Conservation (phyloP, 192 early-diverging fungal genomes). For the Backusella tuberculispora region DNA sequence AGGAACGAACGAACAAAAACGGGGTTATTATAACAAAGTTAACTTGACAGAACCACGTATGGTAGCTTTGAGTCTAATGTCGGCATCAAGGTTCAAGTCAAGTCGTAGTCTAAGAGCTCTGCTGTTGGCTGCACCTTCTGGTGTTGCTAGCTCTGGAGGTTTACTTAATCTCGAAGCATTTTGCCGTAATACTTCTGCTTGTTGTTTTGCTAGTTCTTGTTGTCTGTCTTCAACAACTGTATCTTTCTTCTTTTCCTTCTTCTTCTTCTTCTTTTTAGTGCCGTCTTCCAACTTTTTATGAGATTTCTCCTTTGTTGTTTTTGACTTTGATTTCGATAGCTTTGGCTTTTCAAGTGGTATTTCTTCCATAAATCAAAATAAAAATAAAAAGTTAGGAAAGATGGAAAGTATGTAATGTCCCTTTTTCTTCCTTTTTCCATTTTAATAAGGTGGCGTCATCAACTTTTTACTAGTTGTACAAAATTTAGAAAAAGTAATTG, state of each 20-base stretch:
- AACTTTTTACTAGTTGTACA: neutral
- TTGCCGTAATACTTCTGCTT: neutral
- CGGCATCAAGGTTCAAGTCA: conserved; percentile 32
- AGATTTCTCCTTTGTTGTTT: neutral
- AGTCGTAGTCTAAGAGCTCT: conserved; percentile 26
- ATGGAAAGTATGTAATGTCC: neutral
- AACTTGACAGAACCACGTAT: conserved; percentile 27
- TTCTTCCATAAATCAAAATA: conserved; percentile 10
- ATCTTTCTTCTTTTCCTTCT: neutral
- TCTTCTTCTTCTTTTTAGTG: neutral
- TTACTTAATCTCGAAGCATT: neutral
- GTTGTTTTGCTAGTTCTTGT: conserved; percentile 3
- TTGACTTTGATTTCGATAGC: neutral
- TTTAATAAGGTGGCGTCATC: neutral
- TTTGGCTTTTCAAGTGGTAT: neutral
- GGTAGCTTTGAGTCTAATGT: conserved; percentile 28
- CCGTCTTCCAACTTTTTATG: neutral
- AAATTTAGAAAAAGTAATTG: conserved; percentile 7
- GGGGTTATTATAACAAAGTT: conserved; percentile 10
- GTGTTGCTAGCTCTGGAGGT: neutral
- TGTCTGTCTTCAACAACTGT: neutral
- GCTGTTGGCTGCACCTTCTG: neutral
- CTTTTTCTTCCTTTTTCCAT: neutral
- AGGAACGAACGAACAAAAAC: neutral
- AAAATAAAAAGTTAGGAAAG: neutral